Conservation (phyloP, 257 asterid genomes). For the Mentha longifolia region DNA sequence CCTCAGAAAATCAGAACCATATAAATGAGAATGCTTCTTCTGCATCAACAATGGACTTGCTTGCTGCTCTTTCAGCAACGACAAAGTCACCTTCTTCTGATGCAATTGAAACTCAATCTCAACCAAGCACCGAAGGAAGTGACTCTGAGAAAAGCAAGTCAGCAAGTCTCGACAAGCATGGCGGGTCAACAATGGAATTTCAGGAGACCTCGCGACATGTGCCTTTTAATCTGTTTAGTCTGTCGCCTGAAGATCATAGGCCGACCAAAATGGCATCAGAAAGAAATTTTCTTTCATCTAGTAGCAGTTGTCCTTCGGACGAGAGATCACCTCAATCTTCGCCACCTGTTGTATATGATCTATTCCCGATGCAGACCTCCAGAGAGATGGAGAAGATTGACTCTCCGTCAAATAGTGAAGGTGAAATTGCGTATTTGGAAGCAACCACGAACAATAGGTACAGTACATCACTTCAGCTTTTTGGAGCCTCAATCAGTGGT, state of each 20-base stretch:
- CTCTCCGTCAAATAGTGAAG: conserved; percentile 41
- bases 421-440: conserved; percentile 41
- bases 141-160: conserved; percentile 81
- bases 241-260: conserved; percentile 64
- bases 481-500: conserved; percentile 50
- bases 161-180: conserved; percentile 43
- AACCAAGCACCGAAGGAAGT: conserved; percentile 60
- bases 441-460: conserved; percentile 44
- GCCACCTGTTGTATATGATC: conserved; percentile 65
- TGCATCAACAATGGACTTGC: conserved; percentile 76
- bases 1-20: conserved; percentile 45
- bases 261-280: conserved; percentile 46
- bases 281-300: conserved; percentile 62
- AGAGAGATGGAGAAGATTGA: conserved; percentile 51
- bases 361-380: conserved; percentile 65
- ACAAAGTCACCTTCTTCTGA: conserved; percentile 41
- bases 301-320: conserved; percentile 71
- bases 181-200: conserved; percentile 39
- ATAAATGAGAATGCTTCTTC: conserved; percentile 44
- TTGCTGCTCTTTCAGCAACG: conserved; percentile 67
- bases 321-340: conserved; percentile 72
- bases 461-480: conserved; percentile 74
- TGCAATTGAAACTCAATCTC: conserved; percentile 50
- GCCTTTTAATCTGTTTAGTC: conserved; percentile 62
- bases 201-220: conserved; percentile 48